phyloP scores from a whole-genome alignment of 441 rosid species.

The Raphanus hybrid region DNA sequence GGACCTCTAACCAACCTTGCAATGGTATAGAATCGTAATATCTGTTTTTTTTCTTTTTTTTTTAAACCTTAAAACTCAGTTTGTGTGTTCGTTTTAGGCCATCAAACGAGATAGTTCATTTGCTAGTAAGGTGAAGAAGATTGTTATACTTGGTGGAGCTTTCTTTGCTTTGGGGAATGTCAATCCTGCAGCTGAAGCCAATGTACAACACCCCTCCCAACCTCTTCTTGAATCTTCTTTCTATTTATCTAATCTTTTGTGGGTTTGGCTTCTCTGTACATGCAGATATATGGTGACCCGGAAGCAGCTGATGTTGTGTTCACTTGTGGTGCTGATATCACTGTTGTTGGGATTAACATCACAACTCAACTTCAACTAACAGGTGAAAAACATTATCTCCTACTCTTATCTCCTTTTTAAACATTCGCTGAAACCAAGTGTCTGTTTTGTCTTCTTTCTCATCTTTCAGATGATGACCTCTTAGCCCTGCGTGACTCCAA shows the following conservation, averaged over 20 bases:
- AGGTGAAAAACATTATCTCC: conserved; percentile 50
- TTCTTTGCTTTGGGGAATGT: conserved; percentile 93
- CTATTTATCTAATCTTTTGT: not conserved
- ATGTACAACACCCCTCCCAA: conserved; percentile 46
- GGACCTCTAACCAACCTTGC: conserved; percentile 94
- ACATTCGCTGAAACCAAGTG: not conserved
- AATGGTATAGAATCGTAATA: conserved; percentile 53
- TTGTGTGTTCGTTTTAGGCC: conserved; percentile 53
- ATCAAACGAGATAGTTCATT: conserved; percentile 85
- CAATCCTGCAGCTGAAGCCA: conserved; percentile 96
- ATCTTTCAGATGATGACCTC: conserved; percentile 63
- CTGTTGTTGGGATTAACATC: conserved; percentile 82
- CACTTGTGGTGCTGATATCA: conserved; percentile 48
- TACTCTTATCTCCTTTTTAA: not conserved
- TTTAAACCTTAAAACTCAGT: conserved; percentile 1
- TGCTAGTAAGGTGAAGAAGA: conserved; percentile 83
- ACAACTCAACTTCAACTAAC: conserved; percentile 82
- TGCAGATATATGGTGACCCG: conserved; percentile 89
- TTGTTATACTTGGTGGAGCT: conserved; percentile 87
- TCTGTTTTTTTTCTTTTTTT: not conserved
- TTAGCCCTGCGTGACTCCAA: conserved; percentile 60
- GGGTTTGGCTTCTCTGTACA: conserved; percentile 6
- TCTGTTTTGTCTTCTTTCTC: not conserved
- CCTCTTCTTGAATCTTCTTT: not conserved
- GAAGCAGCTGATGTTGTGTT: conserved; percentile 98